Percentiles rank a stretch among this genome's conserved stretches.
phyloP scores from a whole-genome alignment of 768 basidiomycete genomes.

The Floccularia luteovirens region DNA sequence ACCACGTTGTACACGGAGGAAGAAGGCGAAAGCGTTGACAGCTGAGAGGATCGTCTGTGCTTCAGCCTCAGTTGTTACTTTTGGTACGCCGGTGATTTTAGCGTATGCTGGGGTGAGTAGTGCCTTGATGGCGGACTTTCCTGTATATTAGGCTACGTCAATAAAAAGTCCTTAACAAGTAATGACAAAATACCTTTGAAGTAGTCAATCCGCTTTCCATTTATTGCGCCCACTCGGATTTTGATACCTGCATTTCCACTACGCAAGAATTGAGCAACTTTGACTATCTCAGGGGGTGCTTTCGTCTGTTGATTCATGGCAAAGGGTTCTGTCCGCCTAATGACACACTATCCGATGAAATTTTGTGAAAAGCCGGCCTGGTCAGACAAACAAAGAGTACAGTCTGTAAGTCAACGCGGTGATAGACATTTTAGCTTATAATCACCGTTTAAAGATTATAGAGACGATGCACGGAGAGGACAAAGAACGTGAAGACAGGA shows the following conservation, averaged over 20 bases:
- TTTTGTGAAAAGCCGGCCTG: no score
- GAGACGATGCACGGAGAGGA: no score
- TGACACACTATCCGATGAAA: no score
- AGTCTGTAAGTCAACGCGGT: no score
- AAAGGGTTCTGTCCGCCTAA: no score
- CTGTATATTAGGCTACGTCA: constrained; percentile 34
- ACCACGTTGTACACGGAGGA: constrained; percentile 84
- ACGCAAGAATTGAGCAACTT: constrained; percentile 82
- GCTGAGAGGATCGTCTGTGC: constrained; percentile 60
- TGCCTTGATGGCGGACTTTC: constrained; percentile 89
- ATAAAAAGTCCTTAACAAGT: background rate
- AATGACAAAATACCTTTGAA: constrained; percentile 73
- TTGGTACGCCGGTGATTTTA: constrained; percentile 76
- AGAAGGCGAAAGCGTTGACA: constrained; percentile 83
- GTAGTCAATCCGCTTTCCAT: constrained; percentile 94
- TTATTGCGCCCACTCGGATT: constrained; percentile 81
- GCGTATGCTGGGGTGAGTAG: constrained; percentile 88
- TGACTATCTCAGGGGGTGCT: constrained; percentile 74
- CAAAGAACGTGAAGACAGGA: no score
- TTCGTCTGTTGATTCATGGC: constrained; percentile 75
- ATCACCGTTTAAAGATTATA: no score
- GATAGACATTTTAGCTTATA: no score
- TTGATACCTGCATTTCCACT: constrained; percentile 85
- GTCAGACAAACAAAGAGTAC: no score
- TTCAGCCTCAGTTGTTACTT: constrained; percentile 68